These are phyloP conservation scores for Acer saccharum DNA, from an alignment of 345 rosid species.

Conservation along the genomic window DNA sequence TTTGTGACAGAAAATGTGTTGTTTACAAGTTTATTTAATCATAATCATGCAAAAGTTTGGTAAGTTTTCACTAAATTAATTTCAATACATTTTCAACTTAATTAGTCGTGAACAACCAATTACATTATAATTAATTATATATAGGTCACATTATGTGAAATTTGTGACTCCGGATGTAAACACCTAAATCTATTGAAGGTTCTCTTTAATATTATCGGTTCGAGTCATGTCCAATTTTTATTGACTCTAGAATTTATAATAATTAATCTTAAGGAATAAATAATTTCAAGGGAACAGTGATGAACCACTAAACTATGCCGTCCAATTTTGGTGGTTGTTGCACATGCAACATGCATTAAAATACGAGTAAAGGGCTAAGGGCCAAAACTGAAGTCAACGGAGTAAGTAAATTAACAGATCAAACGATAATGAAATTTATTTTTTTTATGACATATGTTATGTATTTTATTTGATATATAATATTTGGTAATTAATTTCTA, in stretches of 20 bases:
- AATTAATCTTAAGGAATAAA: no score
- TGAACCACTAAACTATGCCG: conserved; percentile 1
- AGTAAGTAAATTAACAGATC: conserved; percentile 19
- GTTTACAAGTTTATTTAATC: neutral
- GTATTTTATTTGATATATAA: neutral
- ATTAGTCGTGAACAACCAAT: no score
- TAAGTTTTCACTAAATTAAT: no score
- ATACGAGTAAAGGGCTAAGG: neutral
- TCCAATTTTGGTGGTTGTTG: neutral
- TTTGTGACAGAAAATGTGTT: neutral
- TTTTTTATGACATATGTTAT: neutral
- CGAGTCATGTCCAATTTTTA: no score
- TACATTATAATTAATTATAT: no score
- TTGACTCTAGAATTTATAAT: no score
- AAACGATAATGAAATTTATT: neutral
- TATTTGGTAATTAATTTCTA: neutral
- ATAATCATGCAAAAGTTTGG: no score
- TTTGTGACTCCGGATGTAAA: no score
- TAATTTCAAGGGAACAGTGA: neutral
- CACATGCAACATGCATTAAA: neutral
- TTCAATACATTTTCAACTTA: no score
- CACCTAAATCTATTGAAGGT: no score
- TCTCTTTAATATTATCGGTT: no score
- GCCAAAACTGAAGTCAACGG: conserved; percentile 28
- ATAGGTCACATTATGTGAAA: no score